Evolutionary conservation across 768 basidiomycete species (phyloP).

Genomic region (Strobilomyces echinocephalus): DNA sequence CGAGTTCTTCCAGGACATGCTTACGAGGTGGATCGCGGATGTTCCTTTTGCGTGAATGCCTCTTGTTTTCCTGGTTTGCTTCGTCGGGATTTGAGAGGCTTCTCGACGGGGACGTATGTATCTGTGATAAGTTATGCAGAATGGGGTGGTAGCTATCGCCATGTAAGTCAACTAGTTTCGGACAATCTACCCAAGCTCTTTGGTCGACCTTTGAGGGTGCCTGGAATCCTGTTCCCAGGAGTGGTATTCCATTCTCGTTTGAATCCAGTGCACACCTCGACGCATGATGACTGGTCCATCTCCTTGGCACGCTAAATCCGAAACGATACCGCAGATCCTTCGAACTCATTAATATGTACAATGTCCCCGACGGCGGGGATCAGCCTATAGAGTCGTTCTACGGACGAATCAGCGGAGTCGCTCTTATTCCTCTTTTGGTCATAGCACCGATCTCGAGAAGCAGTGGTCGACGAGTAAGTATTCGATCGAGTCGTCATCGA

Average conservation of each 20-base stretch:
- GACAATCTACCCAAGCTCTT: background rate
- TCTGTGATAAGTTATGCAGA: background rate
- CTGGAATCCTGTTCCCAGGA: background rate
- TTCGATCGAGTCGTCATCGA: no score
- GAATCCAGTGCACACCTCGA: no score
- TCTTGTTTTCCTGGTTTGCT: background rate
- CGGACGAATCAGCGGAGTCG: no score
- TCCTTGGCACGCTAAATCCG: no score
- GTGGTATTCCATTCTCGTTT: background rate
- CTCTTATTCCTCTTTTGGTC: no score
- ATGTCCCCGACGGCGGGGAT: no score
- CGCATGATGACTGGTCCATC: no score
- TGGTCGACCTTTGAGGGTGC: background rate
- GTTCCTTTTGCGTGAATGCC: slow-evolving; percentile 36
- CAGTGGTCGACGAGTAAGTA: no score
- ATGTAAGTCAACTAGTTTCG: background rate
- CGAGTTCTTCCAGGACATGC: slow-evolving; percentile 43
- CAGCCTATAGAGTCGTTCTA: no score
- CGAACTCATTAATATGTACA: no score
- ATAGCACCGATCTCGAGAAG: no score
- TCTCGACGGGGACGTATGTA: background rate
- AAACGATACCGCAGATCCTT: no score
- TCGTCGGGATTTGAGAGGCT: background rate
- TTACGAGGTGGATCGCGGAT: slow-evolving; percentile 56
- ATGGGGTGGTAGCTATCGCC: background rate